Evolutionary conservation across 441 rosid genomes (phyloP).

Genomic region (Hura crepitans): DNA sequence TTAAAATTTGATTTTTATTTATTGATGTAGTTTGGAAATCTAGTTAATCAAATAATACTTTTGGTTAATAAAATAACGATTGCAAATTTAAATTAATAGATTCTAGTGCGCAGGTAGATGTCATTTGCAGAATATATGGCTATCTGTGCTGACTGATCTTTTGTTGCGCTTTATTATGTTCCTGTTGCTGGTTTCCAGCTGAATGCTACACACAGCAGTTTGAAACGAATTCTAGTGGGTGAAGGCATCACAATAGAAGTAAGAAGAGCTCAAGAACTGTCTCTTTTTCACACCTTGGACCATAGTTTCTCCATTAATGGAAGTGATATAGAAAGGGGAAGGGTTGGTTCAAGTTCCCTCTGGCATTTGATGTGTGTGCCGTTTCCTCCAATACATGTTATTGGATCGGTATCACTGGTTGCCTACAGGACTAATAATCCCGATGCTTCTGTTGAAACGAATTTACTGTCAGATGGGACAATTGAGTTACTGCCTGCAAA

Average conservation of each 20-base stretch:
- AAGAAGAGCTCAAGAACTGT: conserved; percentile 50
- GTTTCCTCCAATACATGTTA: conserved; percentile 45
- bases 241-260: conserved; percentile 64
- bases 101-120: no score
- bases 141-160: background rate
- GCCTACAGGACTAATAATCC: conserved; percentile 46
- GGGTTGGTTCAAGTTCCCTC: conserved; percentile 29
- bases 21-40: no score
- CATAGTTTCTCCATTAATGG: conserved; percentile 26
- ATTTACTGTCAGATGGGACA: conserved; percentile 32
- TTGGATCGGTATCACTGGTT: conserved; percentile 55
- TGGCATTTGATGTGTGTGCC: conserved; percentile 39
- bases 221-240: conserved; percentile 57
- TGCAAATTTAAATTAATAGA: no score
- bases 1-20: background rate
- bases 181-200: conserved; percentile 36
- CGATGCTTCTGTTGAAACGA: conserved; percentile 39
- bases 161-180: conserved; percentile 12
- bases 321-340: conserved; percentile 21
- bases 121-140: background rate
- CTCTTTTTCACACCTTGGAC: conserved; percentile 41
- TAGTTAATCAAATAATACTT: no score
- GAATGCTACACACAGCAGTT: conserved; percentile 41
- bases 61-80: no score
- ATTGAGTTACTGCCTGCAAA: conserved; percentile 57